phyloP scores from a whole-genome alignment of 306 rosid species.

The Delonix regia region DNA sequence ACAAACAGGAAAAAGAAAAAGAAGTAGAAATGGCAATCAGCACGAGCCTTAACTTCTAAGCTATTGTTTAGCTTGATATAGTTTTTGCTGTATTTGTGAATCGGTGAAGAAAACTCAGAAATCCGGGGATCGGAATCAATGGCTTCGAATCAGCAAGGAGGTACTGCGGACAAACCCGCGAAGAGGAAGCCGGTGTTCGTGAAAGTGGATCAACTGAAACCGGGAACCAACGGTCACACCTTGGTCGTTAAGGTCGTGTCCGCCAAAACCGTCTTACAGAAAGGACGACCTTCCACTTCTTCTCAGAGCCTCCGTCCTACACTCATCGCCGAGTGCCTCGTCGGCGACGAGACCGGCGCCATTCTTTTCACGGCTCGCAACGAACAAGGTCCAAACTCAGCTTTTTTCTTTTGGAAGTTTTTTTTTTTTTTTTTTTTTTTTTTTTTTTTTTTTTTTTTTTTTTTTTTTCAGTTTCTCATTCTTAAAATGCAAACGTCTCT shows the following conservation, averaged over 20 bases:
- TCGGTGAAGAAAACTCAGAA: not conserved
- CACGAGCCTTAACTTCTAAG: not conserved
- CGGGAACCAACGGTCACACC: conserved; percentile 87
- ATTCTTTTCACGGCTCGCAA: conserved; percentile 84
- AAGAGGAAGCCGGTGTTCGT: conserved; percentile 78
- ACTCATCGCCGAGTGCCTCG: conserved; percentile 84
- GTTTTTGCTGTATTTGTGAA: not conserved
- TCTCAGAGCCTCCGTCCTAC: conserved; percentile 69
- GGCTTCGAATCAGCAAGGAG: conserved; percentile 38
- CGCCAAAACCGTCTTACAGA: conserved; percentile 67
- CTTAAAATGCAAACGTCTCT: not conserved
- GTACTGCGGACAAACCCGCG: conserved; percentile 35
- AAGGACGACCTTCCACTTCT: conserved; percentile 66
- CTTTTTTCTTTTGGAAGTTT: no score
- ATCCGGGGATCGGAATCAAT: conserved; percentile 35
- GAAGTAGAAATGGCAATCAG: not conserved
- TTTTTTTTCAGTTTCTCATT: not conserved
- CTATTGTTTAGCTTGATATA: not conserved
- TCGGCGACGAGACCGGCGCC: conserved; percentile 84
- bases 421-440: no score
- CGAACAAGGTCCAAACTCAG: conserved; percentile 66
- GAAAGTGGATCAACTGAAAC: conserved; percentile 76
- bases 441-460: no score
- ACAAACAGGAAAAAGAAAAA: not conserved
- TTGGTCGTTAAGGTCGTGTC: conserved; percentile 65